phyloP scores from a whole-genome alignment of 2,329 filamentous ascomycete species.

The Fusarium hainanense region DNA sequence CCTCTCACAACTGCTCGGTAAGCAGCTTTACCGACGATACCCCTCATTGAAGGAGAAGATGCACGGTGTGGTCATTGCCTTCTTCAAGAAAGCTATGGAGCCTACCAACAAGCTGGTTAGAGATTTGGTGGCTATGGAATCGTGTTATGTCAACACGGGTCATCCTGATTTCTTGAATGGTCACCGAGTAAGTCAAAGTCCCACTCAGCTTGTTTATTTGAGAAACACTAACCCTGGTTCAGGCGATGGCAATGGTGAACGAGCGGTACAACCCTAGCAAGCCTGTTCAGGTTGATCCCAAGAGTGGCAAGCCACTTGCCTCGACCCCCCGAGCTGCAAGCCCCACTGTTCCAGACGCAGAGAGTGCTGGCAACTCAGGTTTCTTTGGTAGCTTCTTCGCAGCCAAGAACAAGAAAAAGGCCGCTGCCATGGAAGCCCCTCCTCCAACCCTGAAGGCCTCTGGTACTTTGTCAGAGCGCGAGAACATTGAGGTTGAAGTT shows the following conservation, averaged over 20 bases:
- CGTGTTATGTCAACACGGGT: slow-evolving; percentile 97
- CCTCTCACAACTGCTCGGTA: slow-evolving; percentile 86
- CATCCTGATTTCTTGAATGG: slow-evolving; percentile 98
- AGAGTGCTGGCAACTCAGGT: slow-evolving; percentile 70
- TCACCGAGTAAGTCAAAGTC: slow-evolving; percentile 72
- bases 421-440: slow-evolving; percentile 98
- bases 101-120: slow-evolving; percentile 96
- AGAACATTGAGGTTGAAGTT: slow-evolving; percentile 95
- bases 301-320: slow-evolving; percentile 92
- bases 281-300: slow-evolving; percentile 95
- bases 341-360: slow-evolving; percentile 71
- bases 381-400: slow-evolving; percentile 99
- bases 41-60: slow-evolving; percentile 97
- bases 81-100: slow-evolving; percentile 99
- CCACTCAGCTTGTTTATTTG: not conserved
- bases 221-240: slow-evolving; percentile 16
- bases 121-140: slow-evolving; percentile 94
- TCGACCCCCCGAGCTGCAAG: slow-evolving; percentile 78
- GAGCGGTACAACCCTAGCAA: slow-evolving; percentile 85
- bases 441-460: slow-evolving; percentile 94
- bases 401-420: slow-evolving; percentile 99
- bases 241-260: slow-evolving; percentile 98
- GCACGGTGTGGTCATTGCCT: slow-evolving; percentile 88
- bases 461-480: slow-evolving; percentile 91
- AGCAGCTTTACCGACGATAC: slow-evolving; percentile 91